Conservation (phyloP, 495 filamentous ascomycete genomes). For the Trichoderma erinaceum region DNA sequence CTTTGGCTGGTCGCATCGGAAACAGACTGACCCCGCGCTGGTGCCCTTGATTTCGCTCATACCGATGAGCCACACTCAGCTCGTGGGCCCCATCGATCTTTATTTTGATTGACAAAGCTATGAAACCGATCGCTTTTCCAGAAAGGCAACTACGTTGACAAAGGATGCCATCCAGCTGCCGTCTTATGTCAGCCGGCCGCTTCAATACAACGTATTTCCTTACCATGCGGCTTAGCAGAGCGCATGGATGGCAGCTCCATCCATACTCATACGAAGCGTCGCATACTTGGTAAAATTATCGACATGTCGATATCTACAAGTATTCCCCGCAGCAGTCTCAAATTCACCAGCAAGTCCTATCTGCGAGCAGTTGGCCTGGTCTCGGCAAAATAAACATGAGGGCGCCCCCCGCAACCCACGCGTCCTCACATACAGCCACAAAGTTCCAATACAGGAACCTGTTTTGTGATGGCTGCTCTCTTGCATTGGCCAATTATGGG, state of each 20-base stretch:
- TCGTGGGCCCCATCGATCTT: background rate
- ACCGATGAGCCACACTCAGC: background rate
- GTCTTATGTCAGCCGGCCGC: background rate
- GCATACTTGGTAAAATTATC: background rate
- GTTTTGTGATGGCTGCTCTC: background rate
- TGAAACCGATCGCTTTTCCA: background rate
- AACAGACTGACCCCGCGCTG: background rate
- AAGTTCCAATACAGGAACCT: background rate
- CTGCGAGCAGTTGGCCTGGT: background rate
- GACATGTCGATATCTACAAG: background rate
- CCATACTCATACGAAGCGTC: too few species aligned
- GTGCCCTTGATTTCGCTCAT: background rate
- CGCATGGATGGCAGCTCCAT: background rate
- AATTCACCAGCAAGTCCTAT: background rate
- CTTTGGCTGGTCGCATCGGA: background rate
- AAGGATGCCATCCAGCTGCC: background rate
- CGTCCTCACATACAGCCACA: background rate
- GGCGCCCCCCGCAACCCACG: background rate
- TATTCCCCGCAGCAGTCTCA: background rate
- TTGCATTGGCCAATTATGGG: slow-evolving; percentile 2
- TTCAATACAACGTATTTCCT: background rate
- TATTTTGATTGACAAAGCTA: background rate
- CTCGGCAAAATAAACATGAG: background rate
- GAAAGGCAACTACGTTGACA: background rate
- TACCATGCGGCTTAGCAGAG: background rate